Percentiles rank a stretch among this genome's conserved stretches.
phyloP scores from a whole-genome alignment of 768 basidiomycete species.

The Dioszegia aurantiaca region DNA sequence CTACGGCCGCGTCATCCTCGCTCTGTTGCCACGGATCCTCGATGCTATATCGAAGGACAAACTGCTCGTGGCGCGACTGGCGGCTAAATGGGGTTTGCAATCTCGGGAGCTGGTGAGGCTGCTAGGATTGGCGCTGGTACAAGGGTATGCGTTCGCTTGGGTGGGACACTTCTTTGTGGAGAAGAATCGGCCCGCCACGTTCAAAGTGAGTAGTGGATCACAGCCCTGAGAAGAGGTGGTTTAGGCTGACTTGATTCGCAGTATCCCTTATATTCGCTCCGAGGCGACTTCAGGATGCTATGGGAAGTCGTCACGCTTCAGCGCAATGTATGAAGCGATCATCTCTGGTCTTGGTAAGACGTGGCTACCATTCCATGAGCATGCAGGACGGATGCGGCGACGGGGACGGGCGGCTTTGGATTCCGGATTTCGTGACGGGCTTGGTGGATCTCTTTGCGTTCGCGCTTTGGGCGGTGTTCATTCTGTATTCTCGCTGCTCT shows the following conservation, averaged over 20 bases:
- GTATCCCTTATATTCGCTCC: conserved; percentile 31
- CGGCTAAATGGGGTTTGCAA: not conserved
- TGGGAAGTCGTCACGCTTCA: conserved; percentile 38
- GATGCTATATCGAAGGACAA: conserved; percentile 4
- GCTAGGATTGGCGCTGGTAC: conserved; percentile 12
- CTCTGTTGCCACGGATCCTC: conserved; percentile 22
- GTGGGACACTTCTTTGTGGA: conserved; percentile 41
- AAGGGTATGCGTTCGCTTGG: conserved; percentile 39
- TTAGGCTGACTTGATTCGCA: conserved; percentile 1
- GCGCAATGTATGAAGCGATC: conserved; percentile 17
- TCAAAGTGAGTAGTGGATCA: conserved; percentile 32
- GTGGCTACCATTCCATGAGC: too few relatives aligned
- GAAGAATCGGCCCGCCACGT: conserved; percentile 40
- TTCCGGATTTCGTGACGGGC: too few relatives aligned
- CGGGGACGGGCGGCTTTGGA: too few relatives aligned
- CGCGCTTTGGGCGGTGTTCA: too few relatives aligned
- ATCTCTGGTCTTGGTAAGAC: too few relatives aligned
- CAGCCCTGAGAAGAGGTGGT: not conserved
- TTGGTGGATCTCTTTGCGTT: too few relatives aligned
- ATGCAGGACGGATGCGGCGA: too few relatives aligned
- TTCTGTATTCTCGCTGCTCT: too few relatives aligned
- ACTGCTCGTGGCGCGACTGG: not conserved
- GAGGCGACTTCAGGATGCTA: conserved; percentile 33
- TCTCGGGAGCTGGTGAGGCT: not conserved
- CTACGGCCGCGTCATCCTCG: conserved; percentile 21